A percentile compares a stretch with the other conserved stretches of the same genome.
These are phyloP conservation scores for Aspergillus udagawae DNA, from an alignment of 2,329 filamentous ascomycete genomes.

Conservation along the genomic window DNA sequence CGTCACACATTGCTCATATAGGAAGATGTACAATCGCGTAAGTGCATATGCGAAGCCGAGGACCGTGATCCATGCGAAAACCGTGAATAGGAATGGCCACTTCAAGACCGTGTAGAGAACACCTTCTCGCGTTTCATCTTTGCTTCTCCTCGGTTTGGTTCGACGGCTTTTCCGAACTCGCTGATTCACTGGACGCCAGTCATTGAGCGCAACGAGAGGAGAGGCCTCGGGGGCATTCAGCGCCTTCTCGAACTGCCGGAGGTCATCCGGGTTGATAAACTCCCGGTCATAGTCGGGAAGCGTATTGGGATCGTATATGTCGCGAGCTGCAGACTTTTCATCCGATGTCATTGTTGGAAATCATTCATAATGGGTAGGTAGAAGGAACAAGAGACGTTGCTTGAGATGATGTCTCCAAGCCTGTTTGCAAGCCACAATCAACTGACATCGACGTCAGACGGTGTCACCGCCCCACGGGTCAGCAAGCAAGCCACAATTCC, in stretches of 20 bases:
- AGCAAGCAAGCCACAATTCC: not conserved
- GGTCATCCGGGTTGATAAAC: conserved; percentile 69
- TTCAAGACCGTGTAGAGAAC: conserved; percentile 85
- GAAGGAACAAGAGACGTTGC: not conserved
- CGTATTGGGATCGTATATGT: conserved; percentile 63
- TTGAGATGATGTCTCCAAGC: not conserved
- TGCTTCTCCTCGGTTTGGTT: conserved; percentile 51
- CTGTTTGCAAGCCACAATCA: not conserved
- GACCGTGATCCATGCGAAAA: conserved; percentile 74
- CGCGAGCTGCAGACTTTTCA: conserved; percentile 26
- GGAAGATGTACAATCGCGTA: conserved; percentile 82
- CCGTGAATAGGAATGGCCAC: conserved; percentile 81
- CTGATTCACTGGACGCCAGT: conserved; percentile 88
- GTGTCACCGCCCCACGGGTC: conserved; percentile 2
- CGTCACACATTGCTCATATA: conserved; percentile 86
- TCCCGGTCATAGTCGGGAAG: conserved; percentile 78
- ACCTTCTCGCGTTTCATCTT: conserved; percentile 91
- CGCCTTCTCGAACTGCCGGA: conserved; percentile 75
- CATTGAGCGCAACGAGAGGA: conserved; percentile 82
- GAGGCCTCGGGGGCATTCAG: conserved; percentile 75
- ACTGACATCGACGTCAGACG: conserved; percentile 9
- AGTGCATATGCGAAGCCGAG: conserved; percentile 71
- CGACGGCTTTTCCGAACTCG: conserved; percentile 55
- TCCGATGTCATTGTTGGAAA: conserved; percentile 24
- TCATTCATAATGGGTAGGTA: conserved; percentile 19